Evolutionary conservation across 805 yeast genomes (phyloP).

Genomic region (Hanseniaspora meyeri): DNA sequence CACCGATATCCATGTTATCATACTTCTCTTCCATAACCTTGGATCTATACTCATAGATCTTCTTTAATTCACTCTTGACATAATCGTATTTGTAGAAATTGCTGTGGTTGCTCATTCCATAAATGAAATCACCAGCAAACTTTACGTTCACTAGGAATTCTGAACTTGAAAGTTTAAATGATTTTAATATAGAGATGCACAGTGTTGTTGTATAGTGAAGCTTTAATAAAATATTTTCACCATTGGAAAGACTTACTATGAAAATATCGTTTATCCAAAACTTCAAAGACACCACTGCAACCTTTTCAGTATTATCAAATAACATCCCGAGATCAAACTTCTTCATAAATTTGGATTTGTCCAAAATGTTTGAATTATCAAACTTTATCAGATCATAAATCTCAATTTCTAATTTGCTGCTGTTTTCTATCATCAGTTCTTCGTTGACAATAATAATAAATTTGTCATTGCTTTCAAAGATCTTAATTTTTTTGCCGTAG

Average conservation of each 20-base stretch:
- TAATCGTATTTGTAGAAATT: not conserved
- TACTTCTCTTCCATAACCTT: not conserved
- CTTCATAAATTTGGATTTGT: not conserved
- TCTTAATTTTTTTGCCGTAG: not conserved
- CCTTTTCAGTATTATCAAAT: not conserved
- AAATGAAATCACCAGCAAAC: not conserved
- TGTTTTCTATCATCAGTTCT: not conserved
- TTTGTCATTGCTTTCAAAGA: not conserved
- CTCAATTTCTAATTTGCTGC: not conserved
- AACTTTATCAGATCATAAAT: not conserved
- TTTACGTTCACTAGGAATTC: not conserved
- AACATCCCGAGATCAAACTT: not conserved
- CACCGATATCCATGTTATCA: not conserved
- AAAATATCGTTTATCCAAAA: conserved; percentile 10
- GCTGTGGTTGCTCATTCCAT: not conserved
- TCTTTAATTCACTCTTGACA: not conserved
- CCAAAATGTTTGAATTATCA: not conserved
- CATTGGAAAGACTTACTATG: not conserved
- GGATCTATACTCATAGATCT: not conserved
- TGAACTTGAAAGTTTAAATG: not conserved
- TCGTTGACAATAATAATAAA: not conserved
- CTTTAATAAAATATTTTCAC: not conserved
- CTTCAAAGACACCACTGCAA: not conserved
- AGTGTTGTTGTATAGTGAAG: not conserved
- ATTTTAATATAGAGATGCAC: not conserved